phyloP scores from a whole-genome alignment of 306 rosid genomes.

The Biancaea sappan region DNA sequence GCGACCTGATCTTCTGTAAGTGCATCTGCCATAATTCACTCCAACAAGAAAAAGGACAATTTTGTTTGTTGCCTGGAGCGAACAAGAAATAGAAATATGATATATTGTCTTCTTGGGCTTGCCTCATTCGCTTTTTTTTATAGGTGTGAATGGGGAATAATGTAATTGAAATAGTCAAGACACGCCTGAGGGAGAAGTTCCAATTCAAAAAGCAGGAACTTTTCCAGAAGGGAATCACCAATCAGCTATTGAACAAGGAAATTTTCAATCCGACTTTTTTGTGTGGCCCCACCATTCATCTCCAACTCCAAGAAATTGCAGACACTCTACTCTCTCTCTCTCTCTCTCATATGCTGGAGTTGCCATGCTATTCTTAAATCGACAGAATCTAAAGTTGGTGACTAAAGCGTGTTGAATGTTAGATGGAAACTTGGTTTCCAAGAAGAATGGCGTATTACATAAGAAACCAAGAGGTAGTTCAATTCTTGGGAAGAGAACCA shows the following conservation, averaged over 20 bases:
- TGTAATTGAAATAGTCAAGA: slow-evolving; percentile 34
- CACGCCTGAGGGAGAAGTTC: slow-evolving; percentile 28
- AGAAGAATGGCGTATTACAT: background rate
- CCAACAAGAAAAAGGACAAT: background rate
- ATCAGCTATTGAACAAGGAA: slow-evolving; percentile 18
- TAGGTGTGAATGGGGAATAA: background rate
- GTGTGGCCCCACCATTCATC: background rate
- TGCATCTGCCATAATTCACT: slow-evolving; percentile 51
- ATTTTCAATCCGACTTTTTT: slow-evolving; percentile 17
- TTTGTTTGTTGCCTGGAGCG: slow-evolving; percentile 18
- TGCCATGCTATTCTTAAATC: background rate
- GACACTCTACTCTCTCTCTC: background rate
- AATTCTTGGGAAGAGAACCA: background rate
- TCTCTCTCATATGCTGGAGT: background rate
- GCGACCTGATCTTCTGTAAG: slow-evolving; percentile 82
- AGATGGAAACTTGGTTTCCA: background rate
- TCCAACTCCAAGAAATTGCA: background rate
- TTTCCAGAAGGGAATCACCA: slow-evolving; percentile 32
- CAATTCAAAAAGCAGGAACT: slow-evolving; percentile 29
- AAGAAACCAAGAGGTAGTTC: background rate
- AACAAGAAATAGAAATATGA: slow-evolving; percentile 26
- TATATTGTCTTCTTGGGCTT: background rate
- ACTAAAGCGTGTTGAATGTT: slow-evolving; percentile 11
- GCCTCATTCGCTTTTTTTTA: slow-evolving; percentile 27
- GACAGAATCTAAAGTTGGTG: background rate